Conservation (phyloP, 192 early-diverging fungal genomes). For the Mortierella alpina region DNA sequence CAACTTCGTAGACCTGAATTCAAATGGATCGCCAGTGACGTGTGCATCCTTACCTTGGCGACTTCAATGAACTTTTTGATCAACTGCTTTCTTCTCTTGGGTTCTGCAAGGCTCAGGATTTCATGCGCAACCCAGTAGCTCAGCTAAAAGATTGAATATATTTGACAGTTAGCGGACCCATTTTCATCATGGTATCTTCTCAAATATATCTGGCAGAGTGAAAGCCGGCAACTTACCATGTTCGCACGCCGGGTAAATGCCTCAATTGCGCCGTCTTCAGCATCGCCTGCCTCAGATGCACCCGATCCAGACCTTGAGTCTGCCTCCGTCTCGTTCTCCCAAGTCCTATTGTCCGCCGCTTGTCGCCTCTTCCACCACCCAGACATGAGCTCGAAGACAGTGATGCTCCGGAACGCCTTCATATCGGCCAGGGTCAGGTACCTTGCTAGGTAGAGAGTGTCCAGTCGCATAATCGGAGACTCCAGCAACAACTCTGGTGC, state of each 20-base stretch:
- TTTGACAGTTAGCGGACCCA: background rate
- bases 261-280: conserved; percentile 59
- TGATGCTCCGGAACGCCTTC: conserved; percentile 52
- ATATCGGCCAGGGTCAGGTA: conserved; percentile 60
- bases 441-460: conserved; percentile 61
- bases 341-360: conserved; percentile 21
- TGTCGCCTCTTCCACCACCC: conserved; percentile 51
- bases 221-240: conserved; percentile 51
- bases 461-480: conserved; percentile 54
- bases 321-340: background rate
- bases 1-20: background rate
- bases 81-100: conserved; percentile 58
- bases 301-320: conserved; percentile 5
- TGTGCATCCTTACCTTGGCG: conserved; percentile 54
- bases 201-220: background rate
- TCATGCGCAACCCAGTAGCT: conserved; percentile 72
- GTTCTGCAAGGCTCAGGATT: conserved; percentile 54
- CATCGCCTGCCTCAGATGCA: background rate
- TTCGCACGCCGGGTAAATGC: conserved; percentile 65
- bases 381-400: conserved; percentile 54
- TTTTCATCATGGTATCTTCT: background rate
- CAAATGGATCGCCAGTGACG: background rate
- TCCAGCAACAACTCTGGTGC: conserved; percentile 24
- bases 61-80: conserved; percentile 69
- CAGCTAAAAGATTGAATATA: conserved; percentile 23